Percentiles rank a stretch among this genome's conserved stretches.
Evolutionary conservation across 805 yeast genomes (phyloP).

Genomic region (Saturnispora gosingensis): DNA sequence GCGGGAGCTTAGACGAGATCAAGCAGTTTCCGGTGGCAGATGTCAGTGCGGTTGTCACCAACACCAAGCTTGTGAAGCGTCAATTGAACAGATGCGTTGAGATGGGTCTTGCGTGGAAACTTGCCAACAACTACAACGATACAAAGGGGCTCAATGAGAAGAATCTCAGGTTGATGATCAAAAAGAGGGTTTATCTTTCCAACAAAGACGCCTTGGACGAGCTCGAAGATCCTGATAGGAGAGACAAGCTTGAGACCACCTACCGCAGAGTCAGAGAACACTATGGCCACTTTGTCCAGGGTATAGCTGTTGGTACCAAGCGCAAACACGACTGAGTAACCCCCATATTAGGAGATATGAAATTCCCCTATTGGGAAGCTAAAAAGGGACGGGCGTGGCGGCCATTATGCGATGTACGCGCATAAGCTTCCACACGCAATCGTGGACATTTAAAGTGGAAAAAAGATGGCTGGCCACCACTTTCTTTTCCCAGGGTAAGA

Average conservation of each 20-base stretch:
- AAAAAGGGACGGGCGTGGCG: not conserved
- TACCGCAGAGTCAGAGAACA: conserved; percentile 62
- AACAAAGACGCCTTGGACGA: conserved; percentile 71
- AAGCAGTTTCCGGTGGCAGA: conserved; percentile 16
- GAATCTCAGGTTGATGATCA: conserved; percentile 52
- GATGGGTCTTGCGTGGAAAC: conserved; percentile 48
- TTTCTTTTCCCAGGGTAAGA: not conserved
- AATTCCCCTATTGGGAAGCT: not conserved
- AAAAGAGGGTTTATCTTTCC: conserved; percentile 64
- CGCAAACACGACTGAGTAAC: not conserved
- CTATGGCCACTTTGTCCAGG: conserved; percentile 36
- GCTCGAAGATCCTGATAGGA: conserved; percentile 50
- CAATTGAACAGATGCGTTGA: conserved; percentile 75
- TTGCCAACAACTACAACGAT: conserved; percentile 19
- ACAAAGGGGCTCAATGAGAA: conserved; percentile 21
- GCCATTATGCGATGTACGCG: not conserved
- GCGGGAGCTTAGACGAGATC: conserved; percentile 26
- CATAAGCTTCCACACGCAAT: not conserved
- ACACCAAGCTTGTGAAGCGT: conserved; percentile 42
- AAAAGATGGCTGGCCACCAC: conserved; percentile 6
- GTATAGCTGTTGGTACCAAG: not conserved
- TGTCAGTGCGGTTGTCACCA: conserved; percentile 34
- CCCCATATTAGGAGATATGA: not conserved
- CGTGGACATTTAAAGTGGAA: not conserved
- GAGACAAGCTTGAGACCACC: conserved; percentile 35